Evolutionary conservation across 768 basidiomycete genomes (phyloP).

Genomic region (Chalciporus sphaerocephalus): DNA sequence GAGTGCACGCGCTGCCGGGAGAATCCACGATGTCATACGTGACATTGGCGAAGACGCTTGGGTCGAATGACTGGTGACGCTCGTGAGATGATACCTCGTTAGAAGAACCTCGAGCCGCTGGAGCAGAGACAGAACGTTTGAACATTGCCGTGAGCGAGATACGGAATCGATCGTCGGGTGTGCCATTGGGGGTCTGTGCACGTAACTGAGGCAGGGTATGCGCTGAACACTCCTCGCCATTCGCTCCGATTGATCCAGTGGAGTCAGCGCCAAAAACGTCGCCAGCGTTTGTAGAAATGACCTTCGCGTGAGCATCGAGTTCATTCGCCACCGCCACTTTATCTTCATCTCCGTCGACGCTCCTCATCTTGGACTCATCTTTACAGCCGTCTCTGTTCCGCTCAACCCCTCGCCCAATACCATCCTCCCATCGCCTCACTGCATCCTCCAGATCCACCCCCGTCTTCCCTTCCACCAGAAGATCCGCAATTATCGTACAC

Average conservation of each 20-base stretch:
- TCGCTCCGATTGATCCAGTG: not conserved
- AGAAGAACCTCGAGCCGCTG: slow-evolving; percentile 31
- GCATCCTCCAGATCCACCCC: slow-evolving; percentile 60
- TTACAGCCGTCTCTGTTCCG: slow-evolving; percentile 6
- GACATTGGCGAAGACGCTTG: slow-evolving; percentile 29
- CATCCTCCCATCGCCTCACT: slow-evolving; percentile 46
- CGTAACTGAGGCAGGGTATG: slow-evolving; percentile 14
- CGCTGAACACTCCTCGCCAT: slow-evolving; percentile 2
- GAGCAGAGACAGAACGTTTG: slow-evolving; percentile 60
- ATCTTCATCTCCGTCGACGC: slow-evolving; percentile 25
- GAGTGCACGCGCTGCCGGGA: slow-evolving; percentile 8
- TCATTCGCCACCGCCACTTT: slow-evolving; percentile 13
- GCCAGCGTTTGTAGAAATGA: slow-evolving; percentile 1
- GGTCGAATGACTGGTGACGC: slow-evolving; percentile 23
- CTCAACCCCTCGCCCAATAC: slow-evolving; percentile 3
- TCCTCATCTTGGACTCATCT: slow-evolving; percentile 1
- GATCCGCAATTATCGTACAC: slow-evolving; percentile 60
- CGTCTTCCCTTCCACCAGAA: slow-evolving; percentile 63
- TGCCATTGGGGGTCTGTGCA: slow-evolving; percentile 28
- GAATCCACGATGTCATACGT: slow-evolving; percentile 29
- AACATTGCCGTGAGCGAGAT: slow-evolving; percentile 61
- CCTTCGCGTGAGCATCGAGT: slow-evolving; percentile 7
- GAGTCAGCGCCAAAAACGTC: not conserved
- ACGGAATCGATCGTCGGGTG: slow-evolving; percentile 32
- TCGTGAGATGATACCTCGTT: slow-evolving; percentile 11